Percentiles rank a stretch among this genome's conserved stretches.
Evolutionary conservation across 2,329 filamentous ascomycete genomes (phyloP).

Genomic region (Periconia sp.): DNA sequence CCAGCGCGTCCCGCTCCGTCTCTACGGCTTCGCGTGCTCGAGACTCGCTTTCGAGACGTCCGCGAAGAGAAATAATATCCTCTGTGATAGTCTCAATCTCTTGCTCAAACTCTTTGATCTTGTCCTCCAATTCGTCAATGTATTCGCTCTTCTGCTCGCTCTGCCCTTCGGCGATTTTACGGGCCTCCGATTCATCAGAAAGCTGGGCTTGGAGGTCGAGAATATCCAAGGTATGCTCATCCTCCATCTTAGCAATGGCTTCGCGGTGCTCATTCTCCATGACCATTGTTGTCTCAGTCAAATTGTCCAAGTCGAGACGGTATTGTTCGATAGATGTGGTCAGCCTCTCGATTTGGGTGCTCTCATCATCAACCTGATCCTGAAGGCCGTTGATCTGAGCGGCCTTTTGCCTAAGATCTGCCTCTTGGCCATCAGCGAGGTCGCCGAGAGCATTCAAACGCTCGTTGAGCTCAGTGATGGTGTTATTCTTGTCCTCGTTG

Average conservation of each 20-base stretch:
- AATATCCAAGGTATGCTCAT: conserved; percentile 45
- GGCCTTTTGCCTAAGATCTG: conserved; percentile 38
- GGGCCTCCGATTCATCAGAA: conserved; percentile 43
- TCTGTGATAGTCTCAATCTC: conserved; percentile 41
- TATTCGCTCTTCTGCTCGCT: conserved; percentile 44
- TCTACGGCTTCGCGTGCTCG: conserved; percentile 42
- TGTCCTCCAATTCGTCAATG: conserved; percentile 48
- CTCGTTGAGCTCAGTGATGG: conserved; percentile 47
- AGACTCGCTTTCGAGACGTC: conserved; percentile 42
- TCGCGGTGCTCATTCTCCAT: conserved; percentile 49
- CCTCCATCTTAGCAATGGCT: conserved; percentile 46
- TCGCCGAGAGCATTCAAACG: conserved; percentile 30
- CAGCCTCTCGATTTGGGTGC: conserved; percentile 45
- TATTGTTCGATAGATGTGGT: conserved; percentile 47
- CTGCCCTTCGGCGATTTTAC: conserved; percentile 47
- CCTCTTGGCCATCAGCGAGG: conserved; percentile 41
- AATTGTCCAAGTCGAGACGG: conserved; percentile 44
- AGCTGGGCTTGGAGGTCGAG: conserved; percentile 46
- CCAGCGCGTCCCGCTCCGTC: conserved; percentile 45
- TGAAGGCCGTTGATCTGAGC: conserved; percentile 33
- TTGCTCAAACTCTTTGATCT: conserved; percentile 43
- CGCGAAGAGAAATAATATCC: conserved; percentile 41
- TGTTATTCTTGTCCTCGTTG: conserved; percentile 45
- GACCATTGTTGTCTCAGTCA: conserved; percentile 44
- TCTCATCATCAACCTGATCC: conserved; percentile 39